Percentiles rank a stretch among this genome's conserved stretches.
These are phyloP conservation scores for Nakaseomyces kungkrabaensis DNA, from an alignment of 1,139 yeast genomes.

Conservation along the genomic window DNA sequence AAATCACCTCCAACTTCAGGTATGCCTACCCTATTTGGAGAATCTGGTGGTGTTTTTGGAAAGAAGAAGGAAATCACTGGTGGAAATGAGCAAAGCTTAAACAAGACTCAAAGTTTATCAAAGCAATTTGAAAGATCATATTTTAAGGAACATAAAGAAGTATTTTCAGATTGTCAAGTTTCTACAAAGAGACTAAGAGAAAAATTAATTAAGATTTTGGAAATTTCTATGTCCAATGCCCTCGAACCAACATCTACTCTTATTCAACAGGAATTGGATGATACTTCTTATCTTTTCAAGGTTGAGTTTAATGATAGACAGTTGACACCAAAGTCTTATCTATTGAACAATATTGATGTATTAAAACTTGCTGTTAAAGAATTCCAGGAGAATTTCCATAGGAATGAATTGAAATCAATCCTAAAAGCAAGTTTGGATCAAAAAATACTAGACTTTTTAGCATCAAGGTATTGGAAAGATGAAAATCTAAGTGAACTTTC, in stretches of 20 bases:
- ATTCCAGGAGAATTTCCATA: conserved; percentile 69
- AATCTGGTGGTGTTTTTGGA: conserved; percentile 27
- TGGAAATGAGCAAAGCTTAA: not conserved
- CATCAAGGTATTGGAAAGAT: conserved; percentile 87
- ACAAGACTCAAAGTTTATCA: conserved; percentile 32
- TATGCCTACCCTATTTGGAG: conserved; percentile 10
- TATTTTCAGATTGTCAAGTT: conserved; percentile 55
- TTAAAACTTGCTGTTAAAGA: conserved; percentile 83
- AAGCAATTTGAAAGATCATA: conserved; percentile 58
- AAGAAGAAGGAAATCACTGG: conserved; percentile 7
- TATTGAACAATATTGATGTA: conserved; percentile 84
- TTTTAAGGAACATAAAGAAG: conserved; percentile 51
- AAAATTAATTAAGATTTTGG: conserved; percentile 78
- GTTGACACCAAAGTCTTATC: conserved; percentile 84
- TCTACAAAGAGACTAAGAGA: conserved; percentile 70
- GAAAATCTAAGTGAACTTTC: conserved; percentile 24
- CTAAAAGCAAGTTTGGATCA: conserved; percentile 84
- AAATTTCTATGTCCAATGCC: conserved; percentile 82
- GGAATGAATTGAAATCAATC: conserved; percentile 70
- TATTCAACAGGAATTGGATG: conserved; percentile 87
- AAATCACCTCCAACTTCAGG: conserved; percentile 43
- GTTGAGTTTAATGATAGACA: conserved; percentile 94
- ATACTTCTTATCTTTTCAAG: conserved; percentile 83
- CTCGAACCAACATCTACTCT: conserved; percentile 79
- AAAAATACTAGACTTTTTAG: conserved; percentile 72